These are phyloP conservation scores for Solanum lycopersicoides DNA, from an alignment of 257 asterid genomes.

Conservation along the genomic window DNA sequence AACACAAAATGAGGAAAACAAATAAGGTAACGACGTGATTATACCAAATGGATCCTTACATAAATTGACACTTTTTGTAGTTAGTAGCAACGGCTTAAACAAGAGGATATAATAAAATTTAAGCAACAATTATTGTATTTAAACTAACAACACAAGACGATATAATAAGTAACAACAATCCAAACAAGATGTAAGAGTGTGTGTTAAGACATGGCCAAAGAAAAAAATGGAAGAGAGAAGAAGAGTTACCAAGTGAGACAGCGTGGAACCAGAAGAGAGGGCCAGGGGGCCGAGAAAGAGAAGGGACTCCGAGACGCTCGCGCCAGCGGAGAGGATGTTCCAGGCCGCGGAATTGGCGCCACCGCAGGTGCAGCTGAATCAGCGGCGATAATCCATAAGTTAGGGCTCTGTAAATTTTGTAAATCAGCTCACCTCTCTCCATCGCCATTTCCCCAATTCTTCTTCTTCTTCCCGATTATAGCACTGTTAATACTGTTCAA, in stretches of 20 bases:
- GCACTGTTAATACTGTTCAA: background rate
- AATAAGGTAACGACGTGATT: background rate
- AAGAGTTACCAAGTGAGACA: slow-evolving; percentile 57
- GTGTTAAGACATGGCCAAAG: background rate
- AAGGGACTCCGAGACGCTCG: slow-evolving; percentile 80
- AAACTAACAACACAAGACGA: background rate
- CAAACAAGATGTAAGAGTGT: background rate
- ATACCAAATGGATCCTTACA: background rate
- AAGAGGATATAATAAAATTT: too few relatives aligned
- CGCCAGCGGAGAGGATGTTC: slow-evolving; percentile 75
- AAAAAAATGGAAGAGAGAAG: background rate
- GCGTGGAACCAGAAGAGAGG: slow-evolving; percentile 89
- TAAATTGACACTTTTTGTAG: background rate
- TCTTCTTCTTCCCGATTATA: background rate
- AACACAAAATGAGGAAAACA: background rate
- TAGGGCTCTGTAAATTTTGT: slow-evolving; percentile 57
- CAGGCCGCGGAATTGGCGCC: slow-evolving; percentile 72
- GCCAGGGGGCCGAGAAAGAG: slow-evolving; percentile 62
- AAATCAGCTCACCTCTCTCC: slow-evolving; percentile 35
- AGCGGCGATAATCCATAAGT: slow-evolving; percentile 69
- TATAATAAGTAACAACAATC: background rate
- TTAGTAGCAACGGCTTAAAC: background rate
- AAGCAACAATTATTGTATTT: background rate
- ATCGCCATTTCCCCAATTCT: slow-evolving; percentile 15
- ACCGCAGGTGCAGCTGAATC: slow-evolving; percentile 58